Percentiles rank a stretch among this genome's conserved stretches.
phyloP scores from a whole-genome alignment of 75 land plant genomes.

The Sequoia sempervirens region DNA sequence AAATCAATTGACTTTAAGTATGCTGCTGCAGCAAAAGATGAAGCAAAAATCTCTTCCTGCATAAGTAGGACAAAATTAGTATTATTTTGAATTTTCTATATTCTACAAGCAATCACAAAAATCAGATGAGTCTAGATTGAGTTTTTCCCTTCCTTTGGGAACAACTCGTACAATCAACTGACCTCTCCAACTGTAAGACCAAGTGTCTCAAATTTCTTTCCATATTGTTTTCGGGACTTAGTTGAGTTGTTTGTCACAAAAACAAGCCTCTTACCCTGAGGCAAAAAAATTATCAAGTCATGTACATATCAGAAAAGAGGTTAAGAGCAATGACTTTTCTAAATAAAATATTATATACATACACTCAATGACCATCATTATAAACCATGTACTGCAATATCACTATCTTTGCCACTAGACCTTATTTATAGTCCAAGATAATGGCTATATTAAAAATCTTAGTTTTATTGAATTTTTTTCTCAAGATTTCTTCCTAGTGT shows the following conservation, averaged over 20 bases:
- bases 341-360: not conserved
- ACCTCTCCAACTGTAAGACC: conserved; percentile 88
- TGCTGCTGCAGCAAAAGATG: conserved; percentile 99
- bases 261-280: conserved; percentile 91
- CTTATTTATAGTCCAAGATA: not conserved
- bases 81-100: not conserved
- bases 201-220: conserved; percentile 96
- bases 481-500: no score
- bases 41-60: conserved; percentile 99
- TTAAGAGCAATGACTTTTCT: not conserved
- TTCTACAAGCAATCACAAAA: not conserved
- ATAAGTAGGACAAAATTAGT: conserved; percentile 13
- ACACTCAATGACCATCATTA: not conserved
- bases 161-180: conserved; percentile 11
- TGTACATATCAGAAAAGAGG: not conserved
- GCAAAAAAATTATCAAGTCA: not conserved
- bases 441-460: not conserved
- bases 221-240: conserved; percentile 97
- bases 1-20: conserved; percentile 90
- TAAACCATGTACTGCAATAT: not conserved
- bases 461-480: not conserved
- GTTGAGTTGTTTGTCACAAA: conserved; percentile 99
- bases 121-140: not conserved
- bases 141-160: not conserved
- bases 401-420: not conserved